phyloP scores from a whole-genome alignment of 2,329 filamentous ascomycete genomes.

The Cercospora zeae-maydis region DNA sequence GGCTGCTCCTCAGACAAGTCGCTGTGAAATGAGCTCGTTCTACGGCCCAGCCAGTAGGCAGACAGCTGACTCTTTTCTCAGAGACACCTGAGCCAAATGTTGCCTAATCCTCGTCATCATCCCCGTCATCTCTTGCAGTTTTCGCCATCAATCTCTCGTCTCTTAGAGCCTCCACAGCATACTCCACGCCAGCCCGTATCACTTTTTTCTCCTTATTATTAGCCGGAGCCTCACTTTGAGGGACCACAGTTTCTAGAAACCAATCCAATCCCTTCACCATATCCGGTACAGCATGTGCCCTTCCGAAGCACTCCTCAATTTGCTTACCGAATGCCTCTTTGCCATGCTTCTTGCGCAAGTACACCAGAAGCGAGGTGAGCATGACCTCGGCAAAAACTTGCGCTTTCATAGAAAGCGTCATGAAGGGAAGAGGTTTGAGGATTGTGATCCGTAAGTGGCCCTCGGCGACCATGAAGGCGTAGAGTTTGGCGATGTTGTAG shows the following conservation, averaged over 20 bases:
- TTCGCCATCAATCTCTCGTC: conserved; percentile 13
- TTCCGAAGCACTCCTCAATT: conserved; percentile 64
- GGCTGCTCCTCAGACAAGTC: no score
- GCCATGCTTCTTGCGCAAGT: conserved; percentile 39
- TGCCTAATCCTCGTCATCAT: not conserved
- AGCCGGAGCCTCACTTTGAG: conserved; percentile 56
- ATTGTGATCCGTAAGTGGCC: conserved; percentile 56
- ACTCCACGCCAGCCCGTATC: conserved; percentile 45
- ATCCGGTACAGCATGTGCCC: conserved; percentile 60
- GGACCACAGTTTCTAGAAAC: conserved; percentile 72
- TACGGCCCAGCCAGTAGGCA: no score
- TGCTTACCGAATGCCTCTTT: conserved; percentile 49
- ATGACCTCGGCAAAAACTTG: conserved; percentile 76
- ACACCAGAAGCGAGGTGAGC: conserved; percentile 69
- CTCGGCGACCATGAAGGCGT: conserved; percentile 59
- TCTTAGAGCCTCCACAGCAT: conserved; percentile 27
- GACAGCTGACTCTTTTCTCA: no score
- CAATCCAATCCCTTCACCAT: conserved; percentile 73
- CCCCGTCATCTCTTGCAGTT: not conserved
- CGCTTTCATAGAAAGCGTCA: conserved; percentile 71
- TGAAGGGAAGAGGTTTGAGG: conserved; percentile 69
- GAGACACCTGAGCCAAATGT: not conserved
- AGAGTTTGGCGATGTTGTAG: conserved; percentile 67
- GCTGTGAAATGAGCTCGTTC: no score
- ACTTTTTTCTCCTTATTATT: conserved; percentile 52